A percentile compares a stretch with the other conserved stretches of the same genome.
phyloP scores from a whole-genome alignment of 1,284 basidiomycete species.

The Polyporus tsugae region DNA sequence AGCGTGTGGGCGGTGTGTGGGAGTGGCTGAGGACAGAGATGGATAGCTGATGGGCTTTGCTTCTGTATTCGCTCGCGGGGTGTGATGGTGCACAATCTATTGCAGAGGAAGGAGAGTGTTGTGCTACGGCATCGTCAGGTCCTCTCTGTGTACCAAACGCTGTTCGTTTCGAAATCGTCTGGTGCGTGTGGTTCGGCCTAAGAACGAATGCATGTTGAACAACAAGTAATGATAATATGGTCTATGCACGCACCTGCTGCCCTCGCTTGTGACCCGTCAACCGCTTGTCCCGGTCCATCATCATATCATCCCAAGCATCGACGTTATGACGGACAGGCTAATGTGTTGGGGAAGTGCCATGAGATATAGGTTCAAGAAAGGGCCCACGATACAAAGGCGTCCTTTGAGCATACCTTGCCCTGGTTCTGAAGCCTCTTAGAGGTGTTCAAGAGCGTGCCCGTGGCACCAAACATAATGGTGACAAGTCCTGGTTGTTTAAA shows the following conservation, averaged over 20 bases:
- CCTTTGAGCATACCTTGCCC: conserved; percentile 73
- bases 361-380: background rate
- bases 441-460: conserved; percentile 85
- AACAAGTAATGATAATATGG: conserved; percentile 5
- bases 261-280: conserved; percentile 90
- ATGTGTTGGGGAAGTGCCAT: background rate
- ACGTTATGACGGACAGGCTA: conserved; percentile 87
- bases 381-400: background rate
- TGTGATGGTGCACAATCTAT: conserved; percentile 11
- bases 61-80: background rate
- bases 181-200: conserved; percentile 82
- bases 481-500: conserved; percentile 71
- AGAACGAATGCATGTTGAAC: conserved; percentile 8
- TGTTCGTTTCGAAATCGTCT: conserved; percentile 79
- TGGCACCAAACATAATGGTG: conserved; percentile 88
- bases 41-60: conserved; percentile 34
- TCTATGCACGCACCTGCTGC: conserved; percentile 71
- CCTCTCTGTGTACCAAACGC: conserved; percentile 77
- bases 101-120: background rate
- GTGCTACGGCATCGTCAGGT: conserved; percentile 23
- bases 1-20: conserved; percentile 45
- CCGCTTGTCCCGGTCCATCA: conserved; percentile 91
- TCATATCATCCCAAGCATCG: conserved; percentile 93
- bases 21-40: conserved; percentile 51
- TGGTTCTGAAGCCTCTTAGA: conserved; percentile 84